Evolutionary conservation across 148 eudicot genomes (phyloP), one percentile per base, ranked within the genome.

Genomic region (Rhododendron griersonianum): DNA sequence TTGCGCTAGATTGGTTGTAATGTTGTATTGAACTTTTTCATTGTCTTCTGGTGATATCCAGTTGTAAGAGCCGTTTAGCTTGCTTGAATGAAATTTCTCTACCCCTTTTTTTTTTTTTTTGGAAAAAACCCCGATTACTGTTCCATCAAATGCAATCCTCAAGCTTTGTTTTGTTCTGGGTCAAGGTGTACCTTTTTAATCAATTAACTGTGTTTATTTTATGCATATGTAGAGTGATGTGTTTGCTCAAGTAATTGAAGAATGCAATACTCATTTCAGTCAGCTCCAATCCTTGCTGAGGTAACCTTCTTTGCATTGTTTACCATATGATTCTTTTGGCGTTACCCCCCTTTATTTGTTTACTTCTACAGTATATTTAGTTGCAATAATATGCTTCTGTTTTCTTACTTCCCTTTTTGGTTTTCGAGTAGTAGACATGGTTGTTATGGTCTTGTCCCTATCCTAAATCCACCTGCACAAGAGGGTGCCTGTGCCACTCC

Each of bases 171-270:
- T 51, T 80, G 41, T 30, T 55, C 7, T 19, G 11, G 10, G 71
- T 33, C 63, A n/a, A 81, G 39, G 28, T 18, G 77, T 23, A 28
- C 63, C 41, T 14, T 74, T 81, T 74, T 63, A 45, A 67, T 78
- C 23, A 55, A 23, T 74, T 75, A 41, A 28, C 53, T 63, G 51
- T 28, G n/a, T 83, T 89, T 85, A 50, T 61, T 45, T 87, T 82
- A 63, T 81, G 47, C 44, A 84, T 85, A 53, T 86, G 86, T 90
- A 96, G 98, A 94, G 90, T 86, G 95, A 96, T 80, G 81, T 94
- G 81, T 93, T 93, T 86, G 90, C 91, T 87, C 96, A 96, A 92
- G 98, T 92, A 69, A 91, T 92, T 30, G 94, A 94, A 90, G 99
- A 96, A 89, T 95, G 99, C 87, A 87, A 88, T 83, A 90, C 89